Conservation (phyloP, 2,329 filamentous ascomycete species). For the Fusarium praegraminearum region DNA sequence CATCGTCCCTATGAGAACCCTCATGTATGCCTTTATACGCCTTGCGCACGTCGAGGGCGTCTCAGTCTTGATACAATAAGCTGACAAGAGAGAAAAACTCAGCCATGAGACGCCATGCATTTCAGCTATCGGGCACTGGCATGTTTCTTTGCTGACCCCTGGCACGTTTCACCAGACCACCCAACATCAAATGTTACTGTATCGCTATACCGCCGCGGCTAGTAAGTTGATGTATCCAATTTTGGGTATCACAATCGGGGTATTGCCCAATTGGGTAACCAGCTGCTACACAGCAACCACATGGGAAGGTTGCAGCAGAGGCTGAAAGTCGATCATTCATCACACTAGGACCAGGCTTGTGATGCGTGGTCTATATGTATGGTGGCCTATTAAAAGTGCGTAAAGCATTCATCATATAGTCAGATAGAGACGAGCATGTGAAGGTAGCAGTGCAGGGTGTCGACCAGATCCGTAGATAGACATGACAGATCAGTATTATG, state of each 20-base stretch:
- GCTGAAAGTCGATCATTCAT: slow-evolving; percentile 34
- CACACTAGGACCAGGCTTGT: slow-evolving; percentile 26
- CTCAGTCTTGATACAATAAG: slow-evolving; percentile 25
- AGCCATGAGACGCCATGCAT: slow-evolving; percentile 16
- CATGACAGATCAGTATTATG: background rate
- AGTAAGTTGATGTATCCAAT: slow-evolving; percentile 27
- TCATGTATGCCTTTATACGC: background rate
- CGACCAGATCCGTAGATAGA: background rate
- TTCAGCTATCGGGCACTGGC: slow-evolving; percentile 11
- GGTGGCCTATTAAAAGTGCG: background rate
- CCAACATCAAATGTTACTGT: slow-evolving; percentile 10
- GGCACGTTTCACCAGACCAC: slow-evolving; percentile 21
- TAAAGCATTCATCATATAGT: background rate
- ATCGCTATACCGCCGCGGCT: slow-evolving; percentile 12
- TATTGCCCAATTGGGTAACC: slow-evolving; percentile 37
- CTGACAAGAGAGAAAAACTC: slow-evolving; percentile 9
- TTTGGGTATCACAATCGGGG: slow-evolving; percentile 31
- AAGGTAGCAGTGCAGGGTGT: background rate
- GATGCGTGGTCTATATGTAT: slow-evolving; percentile 2
- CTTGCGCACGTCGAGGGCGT: background rate
- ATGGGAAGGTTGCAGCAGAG: slow-evolving; percentile 26
- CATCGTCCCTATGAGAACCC: background rate
- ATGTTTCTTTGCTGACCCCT: slow-evolving; percentile 13
- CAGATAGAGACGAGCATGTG: background rate
- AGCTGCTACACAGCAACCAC: slow-evolving; percentile 28